phyloP scores from a whole-genome alignment of 129 eudicot genomes.

The Daucus carota region DNA sequence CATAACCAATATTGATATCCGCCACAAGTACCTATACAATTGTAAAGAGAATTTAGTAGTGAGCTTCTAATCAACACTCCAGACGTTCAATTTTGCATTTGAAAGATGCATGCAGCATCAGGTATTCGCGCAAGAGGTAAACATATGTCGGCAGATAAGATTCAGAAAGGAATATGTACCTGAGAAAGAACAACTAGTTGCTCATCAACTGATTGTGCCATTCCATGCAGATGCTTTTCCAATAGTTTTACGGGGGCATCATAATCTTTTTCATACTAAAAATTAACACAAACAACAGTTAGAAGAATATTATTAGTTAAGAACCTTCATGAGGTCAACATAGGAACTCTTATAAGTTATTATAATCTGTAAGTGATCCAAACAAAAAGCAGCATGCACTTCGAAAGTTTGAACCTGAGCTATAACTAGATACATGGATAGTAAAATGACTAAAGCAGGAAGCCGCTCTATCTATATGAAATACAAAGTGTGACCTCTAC shows the following conservation, averaged over 20 bases:
- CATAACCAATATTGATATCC: constrained; percentile 53
- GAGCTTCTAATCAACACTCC: background rate
- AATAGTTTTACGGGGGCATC: constrained; percentile 56
- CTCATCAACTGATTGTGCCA: constrained; percentile 55
- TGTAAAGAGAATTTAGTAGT: background rate
- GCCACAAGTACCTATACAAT: constrained; percentile 47
- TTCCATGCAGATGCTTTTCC: constrained; percentile 49
- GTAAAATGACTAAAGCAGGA: background rate
- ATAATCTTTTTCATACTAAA: constrained; percentile 52
- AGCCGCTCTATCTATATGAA: background rate
- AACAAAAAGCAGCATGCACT: background rate
- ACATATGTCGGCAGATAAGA: background rate
- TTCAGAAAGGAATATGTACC: constrained; percentile 10
- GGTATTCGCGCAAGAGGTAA: background rate
- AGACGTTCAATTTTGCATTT: background rate
- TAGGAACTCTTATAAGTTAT: no score
- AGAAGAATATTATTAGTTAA: background rate
- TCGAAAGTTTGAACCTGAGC: background rate
- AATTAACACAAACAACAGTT: background rate
- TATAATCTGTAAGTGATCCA: background rate
- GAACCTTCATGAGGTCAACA: background rate
- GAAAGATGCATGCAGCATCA: background rate
- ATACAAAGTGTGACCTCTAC: background rate
- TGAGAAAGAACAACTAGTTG: constrained; percentile 56
- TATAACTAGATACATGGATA: background rate